Evolutionary conservation across 768 basidiomycete genomes (phyloP).

Genomic region (Boletus sp.): DNA sequence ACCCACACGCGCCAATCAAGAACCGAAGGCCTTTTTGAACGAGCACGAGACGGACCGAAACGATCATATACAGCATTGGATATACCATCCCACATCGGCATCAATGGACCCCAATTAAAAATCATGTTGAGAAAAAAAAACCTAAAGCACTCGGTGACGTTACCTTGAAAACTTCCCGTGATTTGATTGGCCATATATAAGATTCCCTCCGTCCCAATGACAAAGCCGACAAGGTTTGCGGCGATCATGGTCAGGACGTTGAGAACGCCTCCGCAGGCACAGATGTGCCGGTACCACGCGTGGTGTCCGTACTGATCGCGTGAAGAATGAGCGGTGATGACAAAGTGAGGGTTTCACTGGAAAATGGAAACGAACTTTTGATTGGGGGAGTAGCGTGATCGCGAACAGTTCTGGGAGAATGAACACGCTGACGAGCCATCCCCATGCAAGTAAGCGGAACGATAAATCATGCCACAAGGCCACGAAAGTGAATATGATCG

Average conservation of each 20-base stretch:
- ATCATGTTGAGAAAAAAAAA: not conserved
- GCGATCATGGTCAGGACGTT: constrained; percentile 88
- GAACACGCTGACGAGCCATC: constrained; percentile 92
- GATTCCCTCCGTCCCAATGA: constrained; percentile 81
- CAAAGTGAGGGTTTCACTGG: not conserved
- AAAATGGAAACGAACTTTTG: constrained; percentile 46
- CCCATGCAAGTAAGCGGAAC: constrained; percentile 87
- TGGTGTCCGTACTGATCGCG: constrained; percentile 55
- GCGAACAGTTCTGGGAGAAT: constrained; percentile 81
- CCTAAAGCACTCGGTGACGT: not conserved
- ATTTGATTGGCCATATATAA: constrained; percentile 62
- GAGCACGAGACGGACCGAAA: not conserved
- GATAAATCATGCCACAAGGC: constrained; percentile 97
- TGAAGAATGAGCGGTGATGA: constrained; percentile 1
- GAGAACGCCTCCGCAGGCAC: constrained; percentile 75
- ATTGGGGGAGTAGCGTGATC: constrained; percentile 52
- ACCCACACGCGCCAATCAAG: constrained; percentile 52
- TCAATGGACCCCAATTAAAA: not conserved
- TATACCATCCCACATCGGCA: not conserved
- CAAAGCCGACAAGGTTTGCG: constrained; percentile 95
- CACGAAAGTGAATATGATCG: constrained; percentile 91
- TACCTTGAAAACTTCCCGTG: constrained; percentile 65
- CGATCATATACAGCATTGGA: not conserved
- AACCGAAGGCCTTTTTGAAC: constrained; percentile 57
- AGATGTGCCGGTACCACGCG: constrained; percentile 84